A percentile compares a stretch with the other conserved stretches of the same genome.
phyloP scores from a whole-genome alignment of 2,329 filamentous ascomycete species.

The Acrocalymma vagum region DNA sequence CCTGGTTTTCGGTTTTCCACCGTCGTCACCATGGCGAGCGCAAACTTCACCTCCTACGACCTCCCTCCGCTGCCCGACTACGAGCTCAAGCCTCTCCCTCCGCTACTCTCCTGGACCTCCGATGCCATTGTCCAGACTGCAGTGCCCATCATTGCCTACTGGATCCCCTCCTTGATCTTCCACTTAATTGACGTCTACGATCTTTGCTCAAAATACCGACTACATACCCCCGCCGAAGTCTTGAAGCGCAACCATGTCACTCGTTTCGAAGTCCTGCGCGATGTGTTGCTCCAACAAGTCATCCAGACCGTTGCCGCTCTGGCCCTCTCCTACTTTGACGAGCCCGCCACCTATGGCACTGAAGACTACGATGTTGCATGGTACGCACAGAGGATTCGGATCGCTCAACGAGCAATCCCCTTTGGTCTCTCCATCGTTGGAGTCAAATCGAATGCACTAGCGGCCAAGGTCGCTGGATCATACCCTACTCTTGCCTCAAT shows the following conservation, averaged over 20 bases:
- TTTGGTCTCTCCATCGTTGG: constrained; percentile 74
- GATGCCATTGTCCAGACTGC: constrained; percentile 82
- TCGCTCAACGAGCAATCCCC: constrained; percentile 82
- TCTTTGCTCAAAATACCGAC: constrained; percentile 86
- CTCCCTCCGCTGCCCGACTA: constrained; percentile 90
- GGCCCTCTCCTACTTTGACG: constrained; percentile 75
- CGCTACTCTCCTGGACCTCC: constrained; percentile 78
- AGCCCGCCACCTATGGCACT: constrained; percentile 75
- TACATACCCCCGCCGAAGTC: constrained; percentile 95
- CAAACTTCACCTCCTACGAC: constrained; percentile 60
- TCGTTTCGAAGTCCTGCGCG: constrained; percentile 84
- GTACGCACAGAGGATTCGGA: constrained; percentile 84
- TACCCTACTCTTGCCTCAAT: constrained; percentile 79
- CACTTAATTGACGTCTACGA: constrained; percentile 87
- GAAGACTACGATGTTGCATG: constrained; percentile 87
- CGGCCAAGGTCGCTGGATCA: constrained; percentile 75
- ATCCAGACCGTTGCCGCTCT: constrained; percentile 82
- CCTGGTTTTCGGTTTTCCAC: too few species aligned
- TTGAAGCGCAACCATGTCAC: constrained; percentile 85
- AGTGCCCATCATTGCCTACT: constrained; percentile 85
- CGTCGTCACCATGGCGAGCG: constrained; percentile 52
- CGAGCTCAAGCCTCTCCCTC: constrained; percentile 72
- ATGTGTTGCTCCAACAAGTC: constrained; percentile 90
- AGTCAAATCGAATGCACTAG: constrained; percentile 77
- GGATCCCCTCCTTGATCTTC: constrained; percentile 84